Evolutionary conservation across 2,329 filamentous ascomycete species (phyloP), one percentile per base, ranked within the genome.

Genomic region (Aspergillus carbonarius): DNA sequence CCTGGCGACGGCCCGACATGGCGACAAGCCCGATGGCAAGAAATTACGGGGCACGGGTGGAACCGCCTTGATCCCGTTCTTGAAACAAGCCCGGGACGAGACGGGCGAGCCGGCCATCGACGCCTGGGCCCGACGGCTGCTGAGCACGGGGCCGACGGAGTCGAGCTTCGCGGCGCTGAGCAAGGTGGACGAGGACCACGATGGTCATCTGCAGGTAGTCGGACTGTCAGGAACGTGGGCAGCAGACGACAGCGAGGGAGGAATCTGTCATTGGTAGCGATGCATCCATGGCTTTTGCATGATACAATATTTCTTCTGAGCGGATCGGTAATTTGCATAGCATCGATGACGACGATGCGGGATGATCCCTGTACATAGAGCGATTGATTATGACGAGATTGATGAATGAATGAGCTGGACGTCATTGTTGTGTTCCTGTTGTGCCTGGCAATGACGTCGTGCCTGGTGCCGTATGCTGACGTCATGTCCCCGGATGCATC

Each of bases 61-160:
- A 15, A 98, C 95, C 0, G 91, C 93, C 0, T 80, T 99, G 57
- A 97, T 99, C 57, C 91, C 93, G 0, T 99, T 99, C 76, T 80
- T 99, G 61, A 97, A 98, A 77, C 95, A 99, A 77, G 95, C 95
- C 4, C 84, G 95, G 27, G 93, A 99, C 69, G 95, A 99, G 81
- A 99, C 95, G 0, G 91, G 91, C 15, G 93, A 98, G 74, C 92
- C 92, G 1, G 92, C 93, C 1, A 88, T 98, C 50, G 85, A 88
- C 67, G 79, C 80, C 1, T 88, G 86, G 86, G 85, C 85, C 13
- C 77, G 81, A 53, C 76, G 84, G 23, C 66, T 88, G 42, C 76
- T 88, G 20, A 85, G 79, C 62, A 84, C 83, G 57, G 81, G 80
- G 0, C 78, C 81, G 1, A 64, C 70, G 1, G 65, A 70, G 8